Percentiles rank a stretch among this genome's conserved stretches.
Conservation (phyloP, 176 grass and related monocot genomes). For the Oryza australiensis region DNA sequence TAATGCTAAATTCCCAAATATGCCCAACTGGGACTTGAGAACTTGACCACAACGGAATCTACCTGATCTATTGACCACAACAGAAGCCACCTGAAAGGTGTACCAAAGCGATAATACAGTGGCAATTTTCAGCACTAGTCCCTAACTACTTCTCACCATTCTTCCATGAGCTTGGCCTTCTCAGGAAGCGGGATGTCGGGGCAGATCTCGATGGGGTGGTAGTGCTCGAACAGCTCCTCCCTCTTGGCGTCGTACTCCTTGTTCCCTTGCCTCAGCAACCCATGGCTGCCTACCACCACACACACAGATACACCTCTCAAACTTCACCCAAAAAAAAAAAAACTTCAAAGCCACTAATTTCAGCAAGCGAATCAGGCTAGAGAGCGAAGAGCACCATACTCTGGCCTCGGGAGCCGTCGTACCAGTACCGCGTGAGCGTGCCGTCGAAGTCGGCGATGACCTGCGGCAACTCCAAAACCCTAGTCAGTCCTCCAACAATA, state of each 20-base stretch:
- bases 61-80: conserved; percentile 4
- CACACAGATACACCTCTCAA: background rate
- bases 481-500: background rate
- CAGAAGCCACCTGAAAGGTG: conserved; percentile 6
- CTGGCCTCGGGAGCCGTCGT: conserved; percentile 72
- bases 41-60: conserved; percentile 2
- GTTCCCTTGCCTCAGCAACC: conserved; percentile 82
- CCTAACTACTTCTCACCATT: conserved; percentile 51
- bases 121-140: background rate
- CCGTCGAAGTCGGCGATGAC: conserved; percentile 97
- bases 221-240: conserved; percentile 74
- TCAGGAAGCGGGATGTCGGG: conserved; percentile 69
- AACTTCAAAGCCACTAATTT: background rate
- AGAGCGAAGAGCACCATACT: conserved; percentile 54
- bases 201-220: conserved; percentile 89
- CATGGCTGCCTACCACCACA: conserved; percentile 68
- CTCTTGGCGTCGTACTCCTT: conserved; percentile 80
- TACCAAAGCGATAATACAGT: conserved; percentile 1
- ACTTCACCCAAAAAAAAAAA: background rate
- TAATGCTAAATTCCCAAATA: background rate
- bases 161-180: conserved; percentile 96
- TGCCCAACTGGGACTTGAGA: background rate
- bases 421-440: conserved; percentile 92
- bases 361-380: background rate
- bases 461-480: conserved; percentile 29